phyloP scores from a whole-genome alignment of 148 eudicot genomes.

The Suaeda aralocaspica region DNA sequence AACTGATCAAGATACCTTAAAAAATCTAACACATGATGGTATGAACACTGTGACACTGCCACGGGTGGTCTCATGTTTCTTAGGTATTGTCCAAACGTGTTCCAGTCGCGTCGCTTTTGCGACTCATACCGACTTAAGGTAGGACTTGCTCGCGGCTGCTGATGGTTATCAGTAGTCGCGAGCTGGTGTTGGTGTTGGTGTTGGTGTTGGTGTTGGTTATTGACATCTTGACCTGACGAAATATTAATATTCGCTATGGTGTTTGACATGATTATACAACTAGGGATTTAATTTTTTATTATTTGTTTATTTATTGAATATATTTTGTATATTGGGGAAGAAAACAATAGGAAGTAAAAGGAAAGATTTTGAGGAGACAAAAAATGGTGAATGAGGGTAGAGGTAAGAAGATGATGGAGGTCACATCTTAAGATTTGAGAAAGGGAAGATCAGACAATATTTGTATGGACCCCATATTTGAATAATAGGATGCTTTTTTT shows the following conservation, averaged over 20 bases:
- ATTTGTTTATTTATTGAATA: neutral
- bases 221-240: neutral
- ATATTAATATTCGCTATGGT: constrained; percentile 20
- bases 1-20: constrained; percentile 75
- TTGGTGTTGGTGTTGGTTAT: neutral
- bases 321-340: neutral
- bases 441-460: constrained; percentile 24
- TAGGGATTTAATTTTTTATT: constrained; percentile 2
- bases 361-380: constrained; percentile 20
- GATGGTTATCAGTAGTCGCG: no score
- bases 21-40: constrained; percentile 69
- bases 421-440: constrained; percentile 34
- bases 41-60: constrained; percentile 49
- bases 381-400: constrained; percentile 31
- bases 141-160: neutral
- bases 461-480: constrained; percentile 29
- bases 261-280: neutral
- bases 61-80: constrained; percentile 69
- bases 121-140: constrained; percentile 70
- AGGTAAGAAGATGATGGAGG: constrained; percentile 28
- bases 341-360: constrained; percentile 13
- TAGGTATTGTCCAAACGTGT: constrained; percentile 81
- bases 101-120: constrained; percentile 77
- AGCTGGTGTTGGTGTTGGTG: neutral
- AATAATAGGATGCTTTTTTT: constrained; percentile 26